A percentile compares a stretch with the other conserved stretches of the same genome.
These are phyloP conservation scores for Tetracentron sinense DNA, from an alignment of 164 flowering plant genomes.

Conservation along the genomic window DNA sequence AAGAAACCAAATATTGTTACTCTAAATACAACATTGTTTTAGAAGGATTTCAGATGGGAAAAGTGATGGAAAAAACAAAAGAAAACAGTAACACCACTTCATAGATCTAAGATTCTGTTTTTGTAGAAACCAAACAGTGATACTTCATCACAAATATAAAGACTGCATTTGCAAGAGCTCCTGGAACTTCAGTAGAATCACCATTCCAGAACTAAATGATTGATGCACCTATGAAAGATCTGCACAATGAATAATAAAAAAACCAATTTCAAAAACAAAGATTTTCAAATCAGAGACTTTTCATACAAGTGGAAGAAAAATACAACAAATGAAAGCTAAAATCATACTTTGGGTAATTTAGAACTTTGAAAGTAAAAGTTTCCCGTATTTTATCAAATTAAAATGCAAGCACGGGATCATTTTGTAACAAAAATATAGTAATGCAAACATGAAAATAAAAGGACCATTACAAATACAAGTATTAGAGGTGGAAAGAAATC, in stretches of 20 bases:
- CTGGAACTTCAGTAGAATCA: slow-evolving; percentile 60
- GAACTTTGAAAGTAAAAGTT: background rate
- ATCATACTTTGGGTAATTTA: too few species aligned
- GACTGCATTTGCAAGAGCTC: slow-evolving; percentile 42
- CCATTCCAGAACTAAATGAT: slow-evolving; percentile 42
- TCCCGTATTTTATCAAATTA: slow-evolving; percentile 7
- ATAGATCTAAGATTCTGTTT: slow-evolving; percentile 25
- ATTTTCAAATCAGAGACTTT: slow-evolving; percentile 13
- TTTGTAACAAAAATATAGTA: too few species aligned
- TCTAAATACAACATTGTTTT: slow-evolving; percentile 23
- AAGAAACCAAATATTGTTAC: too few species aligned
- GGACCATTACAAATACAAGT: too few species aligned
- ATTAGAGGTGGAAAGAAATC: too few species aligned
- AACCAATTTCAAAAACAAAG: slow-evolving; percentile 21
- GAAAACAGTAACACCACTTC: slow-evolving; percentile 25
- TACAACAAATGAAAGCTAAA: background rate
- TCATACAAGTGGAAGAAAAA: slow-evolving; percentile 3
- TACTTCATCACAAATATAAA: slow-evolving; percentile 32
- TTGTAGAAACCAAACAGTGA: slow-evolving; percentile 24
- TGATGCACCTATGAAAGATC: slow-evolving; percentile 44
- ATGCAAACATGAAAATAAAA: too few species aligned
- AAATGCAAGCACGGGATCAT: too few species aligned
- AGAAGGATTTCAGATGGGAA: background rate
- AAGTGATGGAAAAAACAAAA: slow-evolving; percentile 3
- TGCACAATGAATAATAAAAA: slow-evolving; percentile 46